Evolutionary conservation across 78 protist genomes (phyloP), one percentile per base, ranked within the genome.

Genomic region (Dictyostelium capitatum): DNA sequence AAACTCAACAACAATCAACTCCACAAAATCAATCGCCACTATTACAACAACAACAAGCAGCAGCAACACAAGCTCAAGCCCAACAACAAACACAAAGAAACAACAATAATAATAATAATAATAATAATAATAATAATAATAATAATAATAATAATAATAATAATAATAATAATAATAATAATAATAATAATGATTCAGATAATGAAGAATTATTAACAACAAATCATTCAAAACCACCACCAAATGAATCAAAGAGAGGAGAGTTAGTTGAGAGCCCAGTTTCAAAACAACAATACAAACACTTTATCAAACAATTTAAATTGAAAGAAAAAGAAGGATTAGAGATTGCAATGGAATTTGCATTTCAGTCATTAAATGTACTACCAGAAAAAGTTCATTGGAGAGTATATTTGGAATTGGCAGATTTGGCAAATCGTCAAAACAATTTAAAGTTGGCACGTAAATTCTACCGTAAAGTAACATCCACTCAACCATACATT

Each of bases 391-490:
- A 87, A 37, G 95, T 80, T 17, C 90, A 92, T 69, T 96, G 97
- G 97, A 62, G 94, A 19, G 90, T 92, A 23, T 96, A 89, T 77
- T 46, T 96, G n/a, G 98, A 96, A 47, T 48, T 95, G 72, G 98
- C 98, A 8, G 98, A 96, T 23, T 47, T 84, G 65, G 91, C 91
- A n/a, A 96, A 96, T 51, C 54, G 92, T 12, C 96, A 80, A 56
- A 94, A 95, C 19, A 83, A 79, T 51, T 48, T 94, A 43, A 73
- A 82, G 32, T 41, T 82, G 78, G 98, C 98, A 1, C 32, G 96
- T 4, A 72, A 78, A 47, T 95, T 79, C 74, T 95, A 90, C 19
- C 41, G 96, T 20, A 62, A 57, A 4, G 97, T 89, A 0, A 94
- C 90, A 30, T 67, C 51, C 3, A 74, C 90, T 46, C 90, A 78